These are phyloP conservation scores for Mortierella sp. DNA, from an alignment of 371 early-diverging fungal genomes.

Conservation along the genomic window DNA sequence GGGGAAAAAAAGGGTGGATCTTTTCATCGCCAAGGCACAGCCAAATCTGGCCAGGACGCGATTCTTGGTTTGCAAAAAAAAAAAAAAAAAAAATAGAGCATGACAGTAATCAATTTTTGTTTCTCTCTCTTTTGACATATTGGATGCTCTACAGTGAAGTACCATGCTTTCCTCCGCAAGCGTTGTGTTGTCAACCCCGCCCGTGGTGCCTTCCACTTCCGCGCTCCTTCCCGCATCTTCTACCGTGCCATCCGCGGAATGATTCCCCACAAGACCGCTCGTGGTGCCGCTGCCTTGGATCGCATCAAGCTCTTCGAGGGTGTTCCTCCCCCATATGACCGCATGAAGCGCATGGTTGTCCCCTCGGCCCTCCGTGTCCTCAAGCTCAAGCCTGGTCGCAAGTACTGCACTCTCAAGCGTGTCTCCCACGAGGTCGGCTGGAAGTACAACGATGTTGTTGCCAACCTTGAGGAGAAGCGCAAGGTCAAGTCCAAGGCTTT, in stretches of 20 bases:
- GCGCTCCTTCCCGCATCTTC: slow-evolving; percentile 98
- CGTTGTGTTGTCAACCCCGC: slow-evolving; percentile 98
- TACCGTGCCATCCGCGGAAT: slow-evolving; percentile 98
- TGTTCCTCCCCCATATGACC: slow-evolving; percentile 98
- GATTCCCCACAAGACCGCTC: slow-evolving; percentile 99
- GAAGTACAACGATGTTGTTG: slow-evolving; percentile 98
- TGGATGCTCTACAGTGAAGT: slow-evolving; percentile 77
- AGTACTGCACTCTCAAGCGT: slow-evolving; percentile 95
- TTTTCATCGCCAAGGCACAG: too few relatives aligned
- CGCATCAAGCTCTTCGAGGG: slow-evolving; percentile 99
- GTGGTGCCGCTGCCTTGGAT: slow-evolving; percentile 97
- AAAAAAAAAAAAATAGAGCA: neutral
- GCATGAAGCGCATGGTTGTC: slow-evolving; percentile 95
- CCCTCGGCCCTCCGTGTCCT: slow-evolving; percentile 98
- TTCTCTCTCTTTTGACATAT: neutral
- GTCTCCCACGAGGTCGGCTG: slow-evolving; percentile 98
- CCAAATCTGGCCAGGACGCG: too few relatives aligned
- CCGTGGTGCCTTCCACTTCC: slow-evolving; percentile 99
- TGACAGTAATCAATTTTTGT: neutral
- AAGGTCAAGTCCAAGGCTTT: slow-evolving; percentile 93
- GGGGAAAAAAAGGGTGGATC: too few relatives aligned
- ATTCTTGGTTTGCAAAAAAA: too few relatives aligned
- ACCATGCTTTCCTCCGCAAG: slow-evolving; percentile 98
- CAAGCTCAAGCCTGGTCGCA: slow-evolving; percentile 96
- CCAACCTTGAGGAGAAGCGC: slow-evolving; percentile 96